A percentile compares a stretch with the other conserved stretches of the same genome.
These are phyloP conservation scores for Apiotrichum mycotoxinovorans DNA, from an alignment of 1,284 basidiomycete genomes.

Conservation along the genomic window DNA sequence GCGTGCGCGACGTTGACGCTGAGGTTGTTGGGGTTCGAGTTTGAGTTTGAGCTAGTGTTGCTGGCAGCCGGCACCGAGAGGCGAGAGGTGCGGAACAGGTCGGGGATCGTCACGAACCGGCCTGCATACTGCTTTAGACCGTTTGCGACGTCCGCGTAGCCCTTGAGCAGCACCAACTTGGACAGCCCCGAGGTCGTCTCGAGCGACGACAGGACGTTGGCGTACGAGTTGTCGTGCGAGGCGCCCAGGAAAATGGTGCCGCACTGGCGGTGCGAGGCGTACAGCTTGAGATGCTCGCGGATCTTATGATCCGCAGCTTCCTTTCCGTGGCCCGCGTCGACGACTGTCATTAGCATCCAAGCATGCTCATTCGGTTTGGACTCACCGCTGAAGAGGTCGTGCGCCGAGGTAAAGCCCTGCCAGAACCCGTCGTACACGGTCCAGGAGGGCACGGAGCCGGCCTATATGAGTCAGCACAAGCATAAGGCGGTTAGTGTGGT, in stretches of 20 bases:
- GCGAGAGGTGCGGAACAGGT: slow-evolving; percentile 61
- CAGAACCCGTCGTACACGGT: slow-evolving; percentile 40
- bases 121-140: slow-evolving; percentile 57
- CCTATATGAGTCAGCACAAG: slow-evolving; percentile 14
- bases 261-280: slow-evolving; percentile 67
- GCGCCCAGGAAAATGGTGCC: slow-evolving; percentile 67
- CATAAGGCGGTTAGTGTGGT: not conserved
- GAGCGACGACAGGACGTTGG: slow-evolving; percentile 54
- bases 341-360: slow-evolving; percentile 52
- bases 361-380: not conserved
- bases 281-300: slow-evolving; percentile 71
- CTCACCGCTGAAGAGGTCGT: slow-evolving; percentile 42
- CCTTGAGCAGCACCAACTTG: slow-evolving; percentile 64
- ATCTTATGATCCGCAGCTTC: slow-evolving; percentile 68
- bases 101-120: slow-evolving; percentile 59
- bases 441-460: slow-evolving; percentile 31
- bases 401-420: slow-evolving; percentile 39
- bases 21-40: not conserved
- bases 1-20: not conserved
- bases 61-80: slow-evolving; percentile 21
- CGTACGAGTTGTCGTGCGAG: slow-evolving; percentile 70
- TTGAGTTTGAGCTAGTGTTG: too few species aligned
- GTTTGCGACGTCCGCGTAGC: slow-evolving; percentile 52
- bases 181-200: slow-evolving; percentile 39
- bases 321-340: slow-evolving; percentile 67